phyloP scores from a whole-genome alignment of 768 basidiomycete genomes.

The Rhizopogon roseolus region DNA sequence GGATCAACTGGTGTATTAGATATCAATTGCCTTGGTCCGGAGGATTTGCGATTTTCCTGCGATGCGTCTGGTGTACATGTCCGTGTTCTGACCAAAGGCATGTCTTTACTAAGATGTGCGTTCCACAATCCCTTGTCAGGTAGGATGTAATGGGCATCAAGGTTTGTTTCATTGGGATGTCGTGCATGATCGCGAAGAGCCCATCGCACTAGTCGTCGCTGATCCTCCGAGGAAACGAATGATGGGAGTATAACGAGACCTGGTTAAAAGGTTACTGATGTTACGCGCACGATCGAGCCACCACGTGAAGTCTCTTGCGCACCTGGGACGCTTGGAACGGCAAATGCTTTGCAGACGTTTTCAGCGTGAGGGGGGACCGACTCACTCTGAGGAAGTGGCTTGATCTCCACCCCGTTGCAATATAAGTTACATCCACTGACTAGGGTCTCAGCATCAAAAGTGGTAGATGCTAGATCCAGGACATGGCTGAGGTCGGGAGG shows the following conservation, averaged over 20 bases:
- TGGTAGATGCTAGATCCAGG: conserved; percentile 55
- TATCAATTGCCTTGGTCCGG: conserved; percentile 63
- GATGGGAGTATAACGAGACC: conserved; percentile 83
- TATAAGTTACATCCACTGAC: conserved; percentile 46
- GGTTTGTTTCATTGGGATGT: conserved; percentile 82
- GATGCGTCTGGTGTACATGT: conserved; percentile 17
- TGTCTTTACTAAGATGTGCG: conserved; percentile 33
- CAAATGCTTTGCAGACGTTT: conserved; percentile 7
- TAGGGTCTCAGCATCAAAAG: conserved; percentile 36
- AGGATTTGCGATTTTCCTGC: conserved; percentile 13
- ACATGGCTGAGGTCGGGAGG: conserved; percentile 68
- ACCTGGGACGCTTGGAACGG: conserved; percentile 37
- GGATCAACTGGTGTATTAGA: conserved; percentile 66
- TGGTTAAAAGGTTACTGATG: conserved; percentile 24
- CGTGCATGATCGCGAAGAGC: conserved; percentile 72
- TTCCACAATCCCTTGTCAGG: conserved; percentile 81
- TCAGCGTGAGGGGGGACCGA: not conserved
- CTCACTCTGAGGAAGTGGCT: not conserved
- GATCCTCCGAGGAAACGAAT: conserved; percentile 58
- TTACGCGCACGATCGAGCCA: not conserved
- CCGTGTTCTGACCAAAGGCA: conserved; percentile 38
- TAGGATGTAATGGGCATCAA: conserved; percentile 80
- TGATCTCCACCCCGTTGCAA: conserved; percentile 27
- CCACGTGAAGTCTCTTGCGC: not conserved
- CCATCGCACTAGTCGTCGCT: conserved; percentile 67